A percentile compares a stretch with the other conserved stretches of the same genome.
These are phyloP conservation scores for Thielaviopsis populi DNA, from an alignment of 2,329 filamentous ascomycete species.

Conservation along the genomic window DNA sequence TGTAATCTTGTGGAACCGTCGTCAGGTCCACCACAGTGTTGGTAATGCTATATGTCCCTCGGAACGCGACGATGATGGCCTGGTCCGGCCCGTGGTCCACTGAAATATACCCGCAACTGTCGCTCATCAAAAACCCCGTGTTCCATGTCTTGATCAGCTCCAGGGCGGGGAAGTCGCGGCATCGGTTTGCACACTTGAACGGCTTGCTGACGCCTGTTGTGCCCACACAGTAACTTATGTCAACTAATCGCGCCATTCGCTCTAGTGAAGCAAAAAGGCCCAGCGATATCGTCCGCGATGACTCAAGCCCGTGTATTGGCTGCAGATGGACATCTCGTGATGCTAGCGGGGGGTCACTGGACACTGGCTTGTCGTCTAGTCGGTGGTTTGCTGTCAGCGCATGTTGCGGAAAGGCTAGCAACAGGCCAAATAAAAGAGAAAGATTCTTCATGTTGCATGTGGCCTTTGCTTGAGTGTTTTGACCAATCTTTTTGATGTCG, in stretches of 20 bases:
- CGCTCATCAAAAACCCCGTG: slow-evolving; percentile 70
- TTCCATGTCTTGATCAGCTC: slow-evolving; percentile 78
- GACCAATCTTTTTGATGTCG: background rate
- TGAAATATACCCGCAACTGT: slow-evolving; percentile 87
- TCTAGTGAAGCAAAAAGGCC: slow-evolving; percentile 68
- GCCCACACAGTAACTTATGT: slow-evolving; percentile 89
- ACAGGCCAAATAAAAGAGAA: background rate
- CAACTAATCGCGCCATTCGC: slow-evolving; percentile 77
- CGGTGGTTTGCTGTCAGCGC: background rate
- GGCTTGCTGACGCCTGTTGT: slow-evolving; percentile 66
- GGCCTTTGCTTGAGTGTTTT: background rate
- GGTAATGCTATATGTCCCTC: slow-evolving; percentile 84
- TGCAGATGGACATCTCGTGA: background rate
- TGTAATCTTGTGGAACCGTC: slow-evolving; percentile 77
- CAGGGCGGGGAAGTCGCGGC: slow-evolving; percentile 65
- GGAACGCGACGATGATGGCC: slow-evolving; percentile 69
- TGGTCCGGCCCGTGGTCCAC: slow-evolving; percentile 48
- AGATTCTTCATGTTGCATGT: slow-evolving; percentile 10
- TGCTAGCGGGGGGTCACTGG: background rate
- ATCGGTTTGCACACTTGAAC: slow-evolving; percentile 74
- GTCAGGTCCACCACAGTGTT: slow-evolving; percentile 86
- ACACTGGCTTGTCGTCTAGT: background rate
- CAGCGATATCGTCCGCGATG: slow-evolving; percentile 26
- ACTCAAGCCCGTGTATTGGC: background rate
- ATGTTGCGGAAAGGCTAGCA: slow-evolving; percentile 2